Evolutionary conservation across 2,329 filamentous ascomycete genomes (phyloP), one percentile per base, ranked within the genome.

Genomic region (Diaporthe humulicola): DNA sequence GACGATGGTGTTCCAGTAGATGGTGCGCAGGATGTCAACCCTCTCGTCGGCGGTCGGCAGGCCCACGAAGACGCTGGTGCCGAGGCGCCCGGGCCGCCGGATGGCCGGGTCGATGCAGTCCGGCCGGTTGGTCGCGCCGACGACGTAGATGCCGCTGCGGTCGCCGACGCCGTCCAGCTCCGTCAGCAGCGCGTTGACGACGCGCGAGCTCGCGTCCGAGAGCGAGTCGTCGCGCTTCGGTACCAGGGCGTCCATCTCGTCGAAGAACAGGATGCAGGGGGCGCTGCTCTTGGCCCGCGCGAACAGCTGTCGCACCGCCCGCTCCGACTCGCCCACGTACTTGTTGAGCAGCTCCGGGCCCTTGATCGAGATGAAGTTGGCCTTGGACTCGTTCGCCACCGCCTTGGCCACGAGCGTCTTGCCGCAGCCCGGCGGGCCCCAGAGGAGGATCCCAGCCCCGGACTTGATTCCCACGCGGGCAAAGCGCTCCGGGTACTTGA

Each of bases 321-420:
- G 93, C 85, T 99, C 97, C 9, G 95, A 97, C 84, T 99, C 97
- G 78, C 97, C 97, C 14, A 99, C 96, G 82, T 96, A 99, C 84
- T 98, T 99, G 87, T 98, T 98, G 60, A 99, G 90, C 14, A 99
- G 88, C 82, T 99, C 97, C 0, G 97, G 97, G 0, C 97, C 97
- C 84, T 98, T 98, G 84, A 99, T 95, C 70, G 95, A 95, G 84
- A 99, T 99, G 87, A 99, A 99, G 84, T 98, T 98, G 64, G 97
- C 97, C 82, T 96, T 95, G 10, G 94, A 96, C 82, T 98, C 95
- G 83, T 98, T 98, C 73, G 97, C 97, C 6, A 98, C 95, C 4
- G 97, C 97, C 85, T 98, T 98, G 25, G 97, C 97, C 2, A 99
- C 91, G 2, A 99, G 90, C 0, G 97, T 99, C 84, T 99, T 99